These are phyloP conservation scores for Botrytis byssoidea DNA, from an alignment of 2,329 filamentous ascomycete species.

Conservation along the genomic window DNA sequence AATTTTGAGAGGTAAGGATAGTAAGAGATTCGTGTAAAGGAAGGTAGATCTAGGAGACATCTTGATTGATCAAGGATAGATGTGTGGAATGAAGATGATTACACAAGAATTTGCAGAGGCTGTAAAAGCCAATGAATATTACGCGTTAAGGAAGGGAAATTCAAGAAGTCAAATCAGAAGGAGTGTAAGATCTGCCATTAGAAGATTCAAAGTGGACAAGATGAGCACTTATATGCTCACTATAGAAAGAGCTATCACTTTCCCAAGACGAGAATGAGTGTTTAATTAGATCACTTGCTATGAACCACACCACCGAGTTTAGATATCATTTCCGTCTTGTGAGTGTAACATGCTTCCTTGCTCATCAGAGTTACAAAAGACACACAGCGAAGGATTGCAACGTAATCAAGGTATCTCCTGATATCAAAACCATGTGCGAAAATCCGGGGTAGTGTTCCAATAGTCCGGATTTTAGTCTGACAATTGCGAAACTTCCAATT, in stretches of 20 bases:
- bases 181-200: conserved; percentile 2
- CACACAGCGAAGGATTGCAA: not conserved
- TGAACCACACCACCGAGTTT: not conserved
- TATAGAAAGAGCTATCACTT: not conserved
- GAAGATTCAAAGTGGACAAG: not conserved
- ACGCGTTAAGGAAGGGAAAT: conserved; percentile 13
- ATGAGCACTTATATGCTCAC: conserved; percentile 9
- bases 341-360: conserved; percentile 5
- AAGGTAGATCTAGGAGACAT: conserved; percentile 6
- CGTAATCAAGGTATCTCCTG: conserved; percentile 18
- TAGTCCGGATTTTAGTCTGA: not conserved
- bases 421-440: conserved; percentile 16
- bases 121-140: not conserved
- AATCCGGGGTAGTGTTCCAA: not conserved
- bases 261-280: not conserved
- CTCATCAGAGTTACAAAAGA: not conserved
- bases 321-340: conserved; percentile 1
- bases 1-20: not conserved
- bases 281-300: conserved; percentile 14
- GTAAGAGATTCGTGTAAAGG: not conserved
- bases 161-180: conserved; percentile 1
- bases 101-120: not conserved
- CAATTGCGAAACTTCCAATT: not conserved
- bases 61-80: not conserved
- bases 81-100: not conserved